Percentiles rank a stretch among this genome's conserved stretches.
Conservation (phyloP, 345 rosid species). For the Salix suchowensis region DNA sequence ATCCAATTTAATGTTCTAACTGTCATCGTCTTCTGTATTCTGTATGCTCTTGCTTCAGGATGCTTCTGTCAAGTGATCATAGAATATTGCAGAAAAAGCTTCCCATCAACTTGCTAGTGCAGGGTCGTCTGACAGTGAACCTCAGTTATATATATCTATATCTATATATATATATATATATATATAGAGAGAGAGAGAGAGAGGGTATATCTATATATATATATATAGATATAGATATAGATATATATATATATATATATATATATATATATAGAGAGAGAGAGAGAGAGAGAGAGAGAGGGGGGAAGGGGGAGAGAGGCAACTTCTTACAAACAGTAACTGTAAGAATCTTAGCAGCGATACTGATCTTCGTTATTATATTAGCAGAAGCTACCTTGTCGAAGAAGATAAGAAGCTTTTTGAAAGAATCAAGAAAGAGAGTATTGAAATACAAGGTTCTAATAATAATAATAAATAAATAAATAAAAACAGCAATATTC, state of each 20-base stretch:
- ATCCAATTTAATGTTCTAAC: not conserved
- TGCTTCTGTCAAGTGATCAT: not conserved
- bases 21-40: not conserved
- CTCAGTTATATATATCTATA: not conserved
- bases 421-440: not conserved
- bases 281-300: not conserved
- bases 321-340: conserved; percentile 17
- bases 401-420: conserved; percentile 1
- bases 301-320: too few relatives aligned
- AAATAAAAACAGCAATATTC: not conserved
- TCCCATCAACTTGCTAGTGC: conserved; percentile 13
- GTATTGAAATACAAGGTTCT: not conserved
- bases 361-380: not conserved
- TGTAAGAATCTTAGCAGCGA: conserved; percentile 19
- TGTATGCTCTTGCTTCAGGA: not conserved
- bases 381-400: not conserved
- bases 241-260: not conserved
- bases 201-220: not conserved
- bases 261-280: too few relatives aligned
- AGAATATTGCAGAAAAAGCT: not conserved
- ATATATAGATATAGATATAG: not conserved
- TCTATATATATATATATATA: not conserved
- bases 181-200: too few relatives aligned
- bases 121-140: conserved; percentile 14
- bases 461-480: not conserved